Conservation (phyloP, 495 filamentous ascomycete species). For the Paragyromitra xinjiangensis region DNA sequence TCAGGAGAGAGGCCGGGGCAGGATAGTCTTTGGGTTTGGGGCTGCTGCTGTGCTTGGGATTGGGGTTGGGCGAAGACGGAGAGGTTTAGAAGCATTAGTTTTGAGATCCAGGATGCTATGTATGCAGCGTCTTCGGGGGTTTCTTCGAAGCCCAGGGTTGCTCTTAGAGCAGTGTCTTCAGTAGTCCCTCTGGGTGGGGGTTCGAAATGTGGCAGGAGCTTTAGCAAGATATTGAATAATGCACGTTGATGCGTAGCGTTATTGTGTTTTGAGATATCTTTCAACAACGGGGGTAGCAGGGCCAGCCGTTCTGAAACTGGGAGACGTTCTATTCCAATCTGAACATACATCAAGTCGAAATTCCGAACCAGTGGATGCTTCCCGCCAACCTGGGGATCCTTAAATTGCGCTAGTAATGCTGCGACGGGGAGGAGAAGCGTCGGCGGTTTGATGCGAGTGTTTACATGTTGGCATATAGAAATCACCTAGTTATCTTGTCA, state of each 20-base stretch:
- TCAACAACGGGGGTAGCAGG: conserved; percentile 75
- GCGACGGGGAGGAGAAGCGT: conserved; percentile 73
- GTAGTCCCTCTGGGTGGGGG: conserved; percentile 77
- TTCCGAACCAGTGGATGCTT: conserved; percentile 76
- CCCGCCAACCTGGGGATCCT: conserved; percentile 67
- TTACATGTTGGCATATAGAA: conserved; percentile 81
- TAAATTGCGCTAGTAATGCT: conserved; percentile 87
- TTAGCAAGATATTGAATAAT: conserved; percentile 85
- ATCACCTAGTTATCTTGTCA: conserved; percentile 63
- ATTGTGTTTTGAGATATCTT: conserved; percentile 74
- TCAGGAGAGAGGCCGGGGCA: conserved; percentile 75
- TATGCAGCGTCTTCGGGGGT: conserved; percentile 73
- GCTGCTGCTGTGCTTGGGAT: conserved; percentile 43
- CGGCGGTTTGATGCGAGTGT: conserved; percentile 68
- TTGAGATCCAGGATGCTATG: conserved; percentile 78
- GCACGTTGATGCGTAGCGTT: conserved; percentile 71
- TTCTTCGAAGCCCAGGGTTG: conserved; percentile 69
- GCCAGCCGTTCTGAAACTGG: conserved; percentile 66
- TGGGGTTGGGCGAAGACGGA: conserved; percentile 44
- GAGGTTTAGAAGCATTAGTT: conserved; percentile 73
- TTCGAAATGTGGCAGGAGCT: conserved; percentile 73
- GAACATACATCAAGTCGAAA: conserved; percentile 88
- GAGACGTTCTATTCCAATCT: conserved; percentile 82
- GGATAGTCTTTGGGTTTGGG: conserved; percentile 57
- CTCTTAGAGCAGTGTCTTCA: conserved; percentile 75